Base-by-base conservation (phyloP, 305 asterid species). In the Salvia sclarea region DNA sequence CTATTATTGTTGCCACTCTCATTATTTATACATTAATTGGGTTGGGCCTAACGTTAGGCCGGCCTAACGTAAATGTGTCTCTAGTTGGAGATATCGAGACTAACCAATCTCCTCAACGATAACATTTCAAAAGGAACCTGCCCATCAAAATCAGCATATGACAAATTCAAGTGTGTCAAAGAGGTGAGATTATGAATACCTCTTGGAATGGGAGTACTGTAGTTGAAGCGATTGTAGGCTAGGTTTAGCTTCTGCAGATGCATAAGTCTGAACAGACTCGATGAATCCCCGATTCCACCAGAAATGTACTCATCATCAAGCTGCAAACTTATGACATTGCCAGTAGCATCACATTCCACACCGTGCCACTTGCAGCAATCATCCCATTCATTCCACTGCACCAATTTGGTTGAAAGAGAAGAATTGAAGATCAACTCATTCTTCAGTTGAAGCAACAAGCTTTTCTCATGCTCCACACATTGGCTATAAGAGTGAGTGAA, bases 61-160 rank as follows among this genome's bases (percentile, higher is more conserved):
- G n/a, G n/a, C n/a, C n/a, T n/a, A n/a, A n/a, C n/a, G n/a, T n/a
- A n/a, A n/a, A n/a, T n/a, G n/a, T n/a, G n/a, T n/a, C n/a, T n/a
- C n/a, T 8, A n/a, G 0, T 0, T 9, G 20, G 89, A 82, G 60
- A 88, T 79, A 61, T 80, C 90, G 5, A 88, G 86, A 58, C 61
- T 67, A 17, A 49, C 75, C 30, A 59, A 21, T 20, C 50, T 60
- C 13, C 4, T 38, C 50, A 60, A 20, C 4, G 9, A 20, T 0
- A 18, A 38, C 20, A 60, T 0, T 11, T 60, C 13, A 21, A 1
- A 0, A 0, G 66, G 66, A 37, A 60, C 35, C 20, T 38, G 49
- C 6, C 66, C 35, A 0, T 1, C 20, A 37, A 59, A 59, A 2
- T 0, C 12, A 17, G 65, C 12, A 21, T 2, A 0, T 10, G 65